Evolutionary conservation across 495 filamentous ascomycete genomes (phyloP).

Genomic region (Lasiosphaeria hispida): DNA sequence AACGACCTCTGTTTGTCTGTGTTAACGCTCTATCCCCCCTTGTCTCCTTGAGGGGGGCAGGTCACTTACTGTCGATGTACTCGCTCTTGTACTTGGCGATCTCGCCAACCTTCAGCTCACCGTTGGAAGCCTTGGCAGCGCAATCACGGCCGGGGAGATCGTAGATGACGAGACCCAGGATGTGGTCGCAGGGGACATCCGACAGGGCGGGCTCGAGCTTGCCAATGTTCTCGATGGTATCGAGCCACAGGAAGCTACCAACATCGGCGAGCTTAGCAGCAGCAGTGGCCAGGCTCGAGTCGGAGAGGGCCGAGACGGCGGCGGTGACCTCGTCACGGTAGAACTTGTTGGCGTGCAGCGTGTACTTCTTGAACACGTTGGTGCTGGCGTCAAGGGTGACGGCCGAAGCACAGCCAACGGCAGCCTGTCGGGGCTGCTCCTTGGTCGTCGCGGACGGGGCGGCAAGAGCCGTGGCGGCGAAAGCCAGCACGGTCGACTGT

Average conservation of each 20-base stretch:
- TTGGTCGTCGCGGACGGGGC: conserved; percentile 36
- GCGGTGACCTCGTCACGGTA: conserved; percentile 54
- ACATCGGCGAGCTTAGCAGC: conserved; percentile 60
- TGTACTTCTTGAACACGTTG: conserved; percentile 55
- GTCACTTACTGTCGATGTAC: conserved; percentile 63
- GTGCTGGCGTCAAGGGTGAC: conserved; percentile 51
- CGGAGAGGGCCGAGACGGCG: conserved; percentile 43
- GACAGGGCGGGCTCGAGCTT: conserved; percentile 55
- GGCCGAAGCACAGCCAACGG: conserved; percentile 45
- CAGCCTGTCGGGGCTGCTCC: conserved; percentile 29
- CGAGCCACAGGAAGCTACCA: conserved; percentile 70
- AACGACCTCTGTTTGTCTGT: conserved; percentile 51
- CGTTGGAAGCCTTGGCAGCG: conserved; percentile 73
- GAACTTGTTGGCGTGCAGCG: conserved; percentile 56
- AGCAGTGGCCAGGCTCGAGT: conserved; percentile 34
- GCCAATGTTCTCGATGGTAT: conserved; percentile 58
- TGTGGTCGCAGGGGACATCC: conserved; percentile 56
- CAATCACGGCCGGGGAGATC: conserved; percentile 78
- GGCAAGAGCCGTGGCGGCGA: conserved; percentile 42
- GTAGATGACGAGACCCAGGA: conserved; percentile 68
- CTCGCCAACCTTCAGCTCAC: conserved; percentile 65
- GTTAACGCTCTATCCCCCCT: conserved; percentile 26
- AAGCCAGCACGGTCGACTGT: conserved; percentile 36
- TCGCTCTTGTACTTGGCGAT: conserved; percentile 62
- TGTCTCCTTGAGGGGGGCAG: conserved; percentile 13